Conservation (phyloP, 805 yeast species). For the Jamesozyma hellenica region DNA sequence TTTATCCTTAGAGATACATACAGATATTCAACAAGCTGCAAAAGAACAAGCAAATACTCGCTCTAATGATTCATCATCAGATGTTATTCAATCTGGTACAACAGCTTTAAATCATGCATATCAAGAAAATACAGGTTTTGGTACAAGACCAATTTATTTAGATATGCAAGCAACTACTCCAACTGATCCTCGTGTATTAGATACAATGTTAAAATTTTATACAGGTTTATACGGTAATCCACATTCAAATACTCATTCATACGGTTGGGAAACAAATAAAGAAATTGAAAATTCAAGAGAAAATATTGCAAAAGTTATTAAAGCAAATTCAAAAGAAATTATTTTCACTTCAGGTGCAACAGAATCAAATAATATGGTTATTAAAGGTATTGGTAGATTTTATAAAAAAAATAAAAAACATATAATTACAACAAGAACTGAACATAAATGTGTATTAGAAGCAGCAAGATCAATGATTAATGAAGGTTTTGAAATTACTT, state of each 20-base stretch:
- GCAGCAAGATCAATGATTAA: slow-evolving; percentile 91
- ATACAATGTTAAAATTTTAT: slow-evolving; percentile 71
- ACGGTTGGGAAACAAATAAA: slow-evolving; percentile 97
- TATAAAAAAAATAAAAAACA: slow-evolving; percentile 85
- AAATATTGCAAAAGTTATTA: slow-evolving; percentile 71
- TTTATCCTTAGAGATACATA: slow-evolving; percentile 24
- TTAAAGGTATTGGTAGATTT: slow-evolving; percentile 93
- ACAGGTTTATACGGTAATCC: slow-evolving; percentile 97
- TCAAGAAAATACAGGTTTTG: slow-evolving; percentile 36
- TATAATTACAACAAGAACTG: slow-evolving; percentile 92
- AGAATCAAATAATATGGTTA: slow-evolving; percentile 87
- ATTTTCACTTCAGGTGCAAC: slow-evolving; percentile 97
- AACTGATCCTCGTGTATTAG: slow-evolving; percentile 91
- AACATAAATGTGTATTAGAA: slow-evolving; percentile 97
- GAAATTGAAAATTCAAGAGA: slow-evolving; percentile 83
- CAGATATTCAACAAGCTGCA: slow-evolving; percentile 27
- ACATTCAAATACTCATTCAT: slow-evolving; percentile 91
- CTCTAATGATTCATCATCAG: slow-evolving; percentile 9
- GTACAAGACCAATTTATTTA: slow-evolving; percentile 83
- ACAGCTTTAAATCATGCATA: slow-evolving; percentile 32
- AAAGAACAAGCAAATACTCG: slow-evolving; percentile 23
- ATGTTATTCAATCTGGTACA: slow-evolving; percentile 20
- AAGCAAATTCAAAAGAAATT: slow-evolving; percentile 94
- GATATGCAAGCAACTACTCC: slow-evolving; percentile 99
- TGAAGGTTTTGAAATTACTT: slow-evolving; percentile 94